Evolutionary conservation across 768 basidiomycete species (phyloP), one percentile per base, ranked within the genome.

Genomic region (Inosperma sp.): DNA sequence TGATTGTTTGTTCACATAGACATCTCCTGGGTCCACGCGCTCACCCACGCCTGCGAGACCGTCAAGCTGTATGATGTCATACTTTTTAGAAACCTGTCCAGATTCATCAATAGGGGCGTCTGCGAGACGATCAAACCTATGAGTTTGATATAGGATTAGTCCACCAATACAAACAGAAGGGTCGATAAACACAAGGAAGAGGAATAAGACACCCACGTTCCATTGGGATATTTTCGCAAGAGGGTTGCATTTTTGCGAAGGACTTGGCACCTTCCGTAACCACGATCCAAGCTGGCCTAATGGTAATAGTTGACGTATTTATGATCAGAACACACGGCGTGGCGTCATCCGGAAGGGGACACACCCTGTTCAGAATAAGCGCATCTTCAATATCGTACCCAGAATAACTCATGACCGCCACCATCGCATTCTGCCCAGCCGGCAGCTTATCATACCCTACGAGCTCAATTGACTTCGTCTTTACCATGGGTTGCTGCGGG

Each of bases 321-420:
- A 19, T 33, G 10, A 30, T 44, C 16, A 29, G 17, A 34, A 23
- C 29, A 7, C 22, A 19, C 27, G 17, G 37, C 26, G 30, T 26
- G 7, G 29, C 12, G 26, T 7, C 3, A 39, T 21, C 13, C 25
- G 17, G n/a, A 42, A 30, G 22, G 13, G 43, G 33, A 59, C 14
- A 36, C 45, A 83, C 91, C 75, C 86, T 93, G 68, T 99, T 99
- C 52, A 95, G 75, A 60, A 99, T 98, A 49, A 98, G 75, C 3
- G 96, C 96, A 66, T 99, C 96, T 72, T 99, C 96, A 56, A 99
- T 99, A 76, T 99, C 96, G 66, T 98, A 99, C 21, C 96, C 96
- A 5, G 94, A 96, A 69, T 89, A 99, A 66, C 91, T 93, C 96
- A 99, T 99, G 58, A 98, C 93, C 9, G 96, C 96, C 37, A 99